Evolutionary conservation across 352 stramenopile species (phyloP).

Genomic region (Phytophthora agathidicida): DNA sequence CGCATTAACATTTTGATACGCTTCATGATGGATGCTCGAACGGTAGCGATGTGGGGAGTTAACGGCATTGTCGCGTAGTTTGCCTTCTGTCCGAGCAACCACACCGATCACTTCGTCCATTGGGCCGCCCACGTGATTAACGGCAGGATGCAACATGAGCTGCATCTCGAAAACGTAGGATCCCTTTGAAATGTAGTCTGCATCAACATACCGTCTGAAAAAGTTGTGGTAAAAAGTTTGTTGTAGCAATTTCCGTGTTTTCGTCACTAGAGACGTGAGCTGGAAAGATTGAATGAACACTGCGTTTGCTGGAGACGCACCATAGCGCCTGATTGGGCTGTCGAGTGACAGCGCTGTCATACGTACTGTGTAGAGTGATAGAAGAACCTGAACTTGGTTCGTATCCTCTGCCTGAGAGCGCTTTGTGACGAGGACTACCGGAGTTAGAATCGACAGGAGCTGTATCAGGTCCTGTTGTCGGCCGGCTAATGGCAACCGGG

Average conservation of each 20-base stretch:
- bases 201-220: neutral
- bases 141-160: neutral
- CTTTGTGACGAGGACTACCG: neutral
- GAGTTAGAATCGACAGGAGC: neutral
- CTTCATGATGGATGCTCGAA: neutral
- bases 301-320: neutral
- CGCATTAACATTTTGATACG: neutral
- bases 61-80: neutral
- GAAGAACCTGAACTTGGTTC: too few relatives aligned
- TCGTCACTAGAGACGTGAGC: neutral
- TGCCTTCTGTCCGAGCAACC: conserved; percentile 1
- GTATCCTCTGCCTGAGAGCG: neutral
- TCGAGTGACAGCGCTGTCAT: neutral
- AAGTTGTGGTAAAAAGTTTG: neutral
- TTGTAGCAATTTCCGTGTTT: neutral
- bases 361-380: neutral
- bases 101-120: neutral
- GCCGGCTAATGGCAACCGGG: neutral
- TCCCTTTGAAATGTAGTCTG: neutral
- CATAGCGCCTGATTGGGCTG: neutral
- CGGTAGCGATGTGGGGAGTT: neutral
- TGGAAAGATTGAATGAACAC: neutral
- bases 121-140: neutral
- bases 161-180: conserved; percentile 4
- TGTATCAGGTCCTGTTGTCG: neutral